These are phyloP conservation scores for Trichosporon sp. DNA, from an alignment of 1,284 basidiomycete species.

Conservation along the genomic window DNA sequence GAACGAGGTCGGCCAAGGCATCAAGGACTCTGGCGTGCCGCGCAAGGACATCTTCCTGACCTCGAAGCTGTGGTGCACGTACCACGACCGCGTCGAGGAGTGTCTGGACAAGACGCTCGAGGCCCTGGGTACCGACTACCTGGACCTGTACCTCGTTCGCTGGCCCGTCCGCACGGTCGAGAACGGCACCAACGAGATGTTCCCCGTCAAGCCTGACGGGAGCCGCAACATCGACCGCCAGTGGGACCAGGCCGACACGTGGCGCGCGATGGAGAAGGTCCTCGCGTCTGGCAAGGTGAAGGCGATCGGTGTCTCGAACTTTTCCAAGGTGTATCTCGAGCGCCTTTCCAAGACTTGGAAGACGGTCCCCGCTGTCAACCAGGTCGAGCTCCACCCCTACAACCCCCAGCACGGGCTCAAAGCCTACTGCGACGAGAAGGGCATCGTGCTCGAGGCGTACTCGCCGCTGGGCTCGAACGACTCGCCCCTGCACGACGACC, in stretches of 20 bases:
- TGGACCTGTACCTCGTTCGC: slow-evolving; percentile 75
- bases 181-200: slow-evolving; percentile 46
- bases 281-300: slow-evolving; percentile 60
- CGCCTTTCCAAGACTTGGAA: slow-evolving; percentile 61
- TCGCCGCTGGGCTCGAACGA: slow-evolving; percentile 76
- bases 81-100: slow-evolving; percentile 66
- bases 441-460: slow-evolving; percentile 76
- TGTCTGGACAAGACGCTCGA: slow-evolving; percentile 71
- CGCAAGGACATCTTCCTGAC: slow-evolving; percentile 78
- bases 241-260: slow-evolving; percentile 62
- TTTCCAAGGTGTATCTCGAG: slow-evolving; percentile 54
- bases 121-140: slow-evolving; percentile 72
- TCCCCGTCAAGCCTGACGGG: slow-evolving; percentile 53
- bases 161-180: slow-evolving; percentile 46
- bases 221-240: slow-evolving; percentile 54
- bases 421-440: slow-evolving; percentile 67
- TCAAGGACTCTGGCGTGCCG: slow-evolving; percentile 73
- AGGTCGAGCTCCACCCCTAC: slow-evolving; percentile 71
- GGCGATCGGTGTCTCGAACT: slow-evolving; percentile 59
- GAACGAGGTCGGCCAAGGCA: slow-evolving; percentile 79
- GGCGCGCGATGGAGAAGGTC: slow-evolving; percentile 65
- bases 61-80: slow-evolving; percentile 50
- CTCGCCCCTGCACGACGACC: slow-evolving; percentile 69
- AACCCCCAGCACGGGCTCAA: slow-evolving; percentile 75
- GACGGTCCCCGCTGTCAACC: slow-evolving; percentile 67